Evolutionary conservation across 225 moss, liverwort and hornwort species (phyloP).

Genomic region (Polytrichum commune): DNA sequence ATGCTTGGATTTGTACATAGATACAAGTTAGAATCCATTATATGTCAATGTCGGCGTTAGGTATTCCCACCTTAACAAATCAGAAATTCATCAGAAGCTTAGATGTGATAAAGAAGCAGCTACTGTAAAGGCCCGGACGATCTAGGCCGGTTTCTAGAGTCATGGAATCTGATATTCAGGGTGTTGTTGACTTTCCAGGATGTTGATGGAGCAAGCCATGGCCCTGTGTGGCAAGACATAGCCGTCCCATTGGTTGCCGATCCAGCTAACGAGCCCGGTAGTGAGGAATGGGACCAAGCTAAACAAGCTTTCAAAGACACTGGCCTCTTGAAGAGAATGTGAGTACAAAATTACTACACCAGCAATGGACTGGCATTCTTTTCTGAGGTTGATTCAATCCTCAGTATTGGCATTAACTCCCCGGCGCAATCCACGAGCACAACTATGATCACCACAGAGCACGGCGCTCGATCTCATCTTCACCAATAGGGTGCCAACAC

Average conservation of each 20-base stretch:
- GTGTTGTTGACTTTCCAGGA: constrained; percentile 18
- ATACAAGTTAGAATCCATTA: neutral
- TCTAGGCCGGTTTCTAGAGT: neutral
- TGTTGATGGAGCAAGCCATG: constrained; percentile 42
- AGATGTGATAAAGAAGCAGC: neutral
- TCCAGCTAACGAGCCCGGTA: constrained; percentile 39
- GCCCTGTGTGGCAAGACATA: constrained; percentile 45
- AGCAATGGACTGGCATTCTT: too few relatives aligned
- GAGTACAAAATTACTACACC: neutral
- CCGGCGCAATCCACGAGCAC: too few relatives aligned
- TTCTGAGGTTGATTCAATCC: too few relatives aligned
- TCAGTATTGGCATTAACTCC: too few relatives aligned
- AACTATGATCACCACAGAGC: too few relatives aligned
- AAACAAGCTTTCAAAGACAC: constrained; percentile 46
- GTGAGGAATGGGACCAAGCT: constrained; percentile 48
- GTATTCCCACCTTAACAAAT: neutral
- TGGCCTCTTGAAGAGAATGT: constrained; percentile 40
- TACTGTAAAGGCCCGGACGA: too few relatives aligned
- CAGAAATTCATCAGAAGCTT: neutral
- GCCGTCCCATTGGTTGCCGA: constrained; percentile 41
- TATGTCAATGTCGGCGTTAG: neutral
- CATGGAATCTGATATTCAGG: neutral
- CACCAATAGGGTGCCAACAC: too few relatives aligned
- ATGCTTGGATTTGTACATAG: neutral
- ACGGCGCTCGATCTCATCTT: too few relatives aligned